Evolutionary conservation across 2,329 filamentous ascomycete species (phyloP).

Genomic region (Cordyceps fumosorosea): DNA sequence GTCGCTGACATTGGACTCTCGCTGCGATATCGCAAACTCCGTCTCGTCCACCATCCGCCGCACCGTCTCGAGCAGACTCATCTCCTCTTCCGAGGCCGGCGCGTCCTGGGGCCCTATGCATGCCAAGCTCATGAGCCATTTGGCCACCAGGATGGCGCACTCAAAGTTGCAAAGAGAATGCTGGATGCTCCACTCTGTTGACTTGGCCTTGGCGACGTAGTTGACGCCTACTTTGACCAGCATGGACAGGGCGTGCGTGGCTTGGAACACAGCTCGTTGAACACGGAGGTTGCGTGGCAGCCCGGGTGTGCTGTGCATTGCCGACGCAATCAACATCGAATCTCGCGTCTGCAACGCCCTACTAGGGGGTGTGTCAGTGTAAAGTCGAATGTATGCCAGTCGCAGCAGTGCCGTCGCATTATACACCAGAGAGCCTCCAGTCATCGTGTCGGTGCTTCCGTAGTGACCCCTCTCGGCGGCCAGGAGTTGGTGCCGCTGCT

Average conservation of each 20-base stretch:
- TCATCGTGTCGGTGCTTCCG: slow-evolving; percentile 42
- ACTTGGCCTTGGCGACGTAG: slow-evolving; percentile 55
- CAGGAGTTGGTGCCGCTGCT: slow-evolving; percentile 46
- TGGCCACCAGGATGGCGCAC: slow-evolving; percentile 53
- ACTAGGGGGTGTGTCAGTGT: slow-evolving; percentile 57
- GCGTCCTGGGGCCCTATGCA: slow-evolving; percentile 44
- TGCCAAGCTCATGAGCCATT: slow-evolving; percentile 52
- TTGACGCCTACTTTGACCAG: slow-evolving; percentile 57
- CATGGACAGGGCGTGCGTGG: slow-evolving; percentile 62
- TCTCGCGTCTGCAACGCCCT: slow-evolving; percentile 60
- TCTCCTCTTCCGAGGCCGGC: slow-evolving; percentile 46
- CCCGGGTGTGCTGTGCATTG: slow-evolving; percentile 51
- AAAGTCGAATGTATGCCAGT: slow-evolving; percentile 57
- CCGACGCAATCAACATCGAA: slow-evolving; percentile 52
- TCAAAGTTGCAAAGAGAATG: slow-evolving; percentile 57
- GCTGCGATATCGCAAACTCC: slow-evolving; percentile 51
- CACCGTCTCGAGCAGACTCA: slow-evolving; percentile 48
- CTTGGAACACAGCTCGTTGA: slow-evolving; percentile 59
- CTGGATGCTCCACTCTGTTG: slow-evolving; percentile 56
- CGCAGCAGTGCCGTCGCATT: slow-evolving; percentile 57
- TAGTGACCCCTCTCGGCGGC: slow-evolving; percentile 42
- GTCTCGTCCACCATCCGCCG: slow-evolving; percentile 56
- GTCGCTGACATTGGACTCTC: slow-evolving; percentile 41
- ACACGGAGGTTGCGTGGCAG: slow-evolving; percentile 54
- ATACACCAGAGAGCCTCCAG: slow-evolving; percentile 57